Evolutionary conservation across 2,329 filamentous ascomycete genomes (phyloP).

Genomic region (Aspergillus versicolor): DNA sequence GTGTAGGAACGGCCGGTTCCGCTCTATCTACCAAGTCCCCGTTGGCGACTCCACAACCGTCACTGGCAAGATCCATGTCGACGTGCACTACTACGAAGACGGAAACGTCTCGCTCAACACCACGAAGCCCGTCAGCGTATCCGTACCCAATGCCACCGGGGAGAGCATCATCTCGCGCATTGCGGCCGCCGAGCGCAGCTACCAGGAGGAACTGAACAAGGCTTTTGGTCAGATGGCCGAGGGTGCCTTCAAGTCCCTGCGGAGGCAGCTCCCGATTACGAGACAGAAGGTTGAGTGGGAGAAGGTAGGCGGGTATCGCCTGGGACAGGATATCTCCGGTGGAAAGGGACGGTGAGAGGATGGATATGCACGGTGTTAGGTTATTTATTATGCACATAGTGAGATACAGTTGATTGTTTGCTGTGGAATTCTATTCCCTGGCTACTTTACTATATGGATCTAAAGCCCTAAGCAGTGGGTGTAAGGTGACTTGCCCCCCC

Average conservation of each 20-base stretch:
- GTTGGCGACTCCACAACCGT: slow-evolving; percentile 60
- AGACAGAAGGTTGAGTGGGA: slow-evolving; percentile 99
- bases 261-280: slow-evolving; percentile 91
- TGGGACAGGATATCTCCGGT: slow-evolving; percentile 77
- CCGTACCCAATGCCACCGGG: slow-evolving; percentile 60
- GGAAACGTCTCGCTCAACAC: slow-evolving; percentile 93
- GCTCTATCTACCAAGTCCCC: slow-evolving; percentile 78
- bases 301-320: slow-evolving; percentile 88
- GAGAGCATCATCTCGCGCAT: slow-evolving; percentile 78
- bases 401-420: background rate
- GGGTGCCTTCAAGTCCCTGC: slow-evolving; percentile 89
- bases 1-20: slow-evolving; percentile 89
- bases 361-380: background rate
- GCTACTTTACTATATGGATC: background rate
- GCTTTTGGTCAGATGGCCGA: slow-evolving; percentile 87
- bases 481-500: too few relatives aligned
- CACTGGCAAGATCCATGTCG: slow-evolving; percentile 80
- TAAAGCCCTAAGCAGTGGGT: too few relatives aligned
- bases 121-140: slow-evolving; percentile 69
- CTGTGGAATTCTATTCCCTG: background rate
- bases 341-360: slow-evolving; percentile 47
- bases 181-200: slow-evolving; percentile 78
- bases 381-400: background rate
- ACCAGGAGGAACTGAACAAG: slow-evolving; percentile 92
- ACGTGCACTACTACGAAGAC: slow-evolving; percentile 99